phyloP scores from a whole-genome alignment of 306 rosid genomes.

The Carpinus fangiana region DNA sequence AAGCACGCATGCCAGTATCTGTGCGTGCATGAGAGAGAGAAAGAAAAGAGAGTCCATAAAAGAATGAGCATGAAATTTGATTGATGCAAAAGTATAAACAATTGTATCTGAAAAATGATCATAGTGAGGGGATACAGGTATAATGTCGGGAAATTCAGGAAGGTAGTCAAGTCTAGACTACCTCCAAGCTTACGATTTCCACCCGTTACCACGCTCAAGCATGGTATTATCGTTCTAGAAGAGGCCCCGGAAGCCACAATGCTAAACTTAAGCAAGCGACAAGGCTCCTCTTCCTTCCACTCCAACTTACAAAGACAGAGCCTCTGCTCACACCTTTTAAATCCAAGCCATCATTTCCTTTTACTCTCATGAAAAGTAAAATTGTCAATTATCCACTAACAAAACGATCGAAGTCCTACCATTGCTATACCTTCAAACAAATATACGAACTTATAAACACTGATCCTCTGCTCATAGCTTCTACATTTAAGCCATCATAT shows the following conservation, averaged over 20 bases:
- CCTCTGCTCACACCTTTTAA: not conserved
- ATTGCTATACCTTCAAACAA: too few relatives aligned
- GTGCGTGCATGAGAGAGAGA: not conserved
- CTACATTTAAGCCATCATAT: too few relatives aligned
- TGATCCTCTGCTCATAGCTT: too few relatives aligned
- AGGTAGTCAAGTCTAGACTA: constrained; percentile 16
- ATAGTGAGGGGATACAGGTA: not conserved
- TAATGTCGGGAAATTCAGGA: constrained; percentile 23
- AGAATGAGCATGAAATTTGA: not conserved
- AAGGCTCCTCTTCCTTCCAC: constrained; percentile 21
- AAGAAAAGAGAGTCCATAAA: not conserved
- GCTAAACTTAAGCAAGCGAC: constrained; percentile 33
- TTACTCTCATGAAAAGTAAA: not conserved
- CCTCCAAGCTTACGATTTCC: constrained; percentile 20
- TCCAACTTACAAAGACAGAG: not conserved
- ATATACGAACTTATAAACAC: too few relatives aligned
- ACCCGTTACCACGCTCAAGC: constrained; percentile 12
- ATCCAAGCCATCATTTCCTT: not conserved
- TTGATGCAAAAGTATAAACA: not conserved
- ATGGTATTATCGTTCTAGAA: constrained; percentile 14
- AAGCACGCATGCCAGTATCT: not conserved
- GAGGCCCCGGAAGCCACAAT: constrained; percentile 30
- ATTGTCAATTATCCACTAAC: not conserved
- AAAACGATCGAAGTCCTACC: not conserved
- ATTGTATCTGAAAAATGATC: not conserved